These are phyloP conservation scores for Lactarius indigo DNA, from an alignment of 768 basidiomycete species.

Conservation along the genomic window DNA sequence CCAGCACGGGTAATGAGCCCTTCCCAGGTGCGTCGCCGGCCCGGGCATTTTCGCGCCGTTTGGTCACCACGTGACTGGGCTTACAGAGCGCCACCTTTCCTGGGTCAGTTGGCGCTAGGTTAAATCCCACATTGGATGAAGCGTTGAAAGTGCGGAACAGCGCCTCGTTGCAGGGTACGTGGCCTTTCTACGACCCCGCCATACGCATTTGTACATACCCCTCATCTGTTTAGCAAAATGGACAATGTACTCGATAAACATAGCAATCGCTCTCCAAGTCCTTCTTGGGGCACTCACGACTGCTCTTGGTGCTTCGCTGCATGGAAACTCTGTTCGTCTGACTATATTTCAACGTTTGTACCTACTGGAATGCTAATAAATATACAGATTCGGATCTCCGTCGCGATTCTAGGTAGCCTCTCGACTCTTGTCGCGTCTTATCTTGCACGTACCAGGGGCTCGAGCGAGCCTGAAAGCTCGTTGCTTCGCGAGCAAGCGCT, in stretches of 20 bases:
- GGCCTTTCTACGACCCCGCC: background rate
- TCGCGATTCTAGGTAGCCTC: slow-evolving; percentile 47
- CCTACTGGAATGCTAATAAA: background rate
- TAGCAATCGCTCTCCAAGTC: slow-evolving; percentile 29
- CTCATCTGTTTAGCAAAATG: background rate
- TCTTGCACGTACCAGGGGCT: slow-evolving; percentile 65
- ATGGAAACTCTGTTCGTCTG: slow-evolving; percentile 14
- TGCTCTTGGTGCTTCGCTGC: slow-evolving; percentile 20
- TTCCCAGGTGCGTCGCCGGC: background rate
- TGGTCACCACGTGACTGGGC: background rate
- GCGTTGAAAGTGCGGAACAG: background rate
- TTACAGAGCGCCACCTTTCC: background rate
- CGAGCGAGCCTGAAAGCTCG: slow-evolving; percentile 64
- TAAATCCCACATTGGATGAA: background rate
- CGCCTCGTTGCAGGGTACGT: background rate
- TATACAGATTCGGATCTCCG: slow-evolving; percentile 35
- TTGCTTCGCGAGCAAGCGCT: slow-evolving; percentile 54
- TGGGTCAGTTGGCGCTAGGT: background rate
- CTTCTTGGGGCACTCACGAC: slow-evolving; percentile 27
- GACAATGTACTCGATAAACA: slow-evolving; percentile 23
- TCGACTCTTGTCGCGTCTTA: slow-evolving; percentile 67
- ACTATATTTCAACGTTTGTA: background rate
- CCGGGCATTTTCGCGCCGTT: background rate
- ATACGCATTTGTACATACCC: background rate
- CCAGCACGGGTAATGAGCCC: background rate